These are phyloP conservation scores for Aphanomyces astaci DNA, from an alignment of 352 stramenopile genomes.

Conservation along the genomic window DNA sequence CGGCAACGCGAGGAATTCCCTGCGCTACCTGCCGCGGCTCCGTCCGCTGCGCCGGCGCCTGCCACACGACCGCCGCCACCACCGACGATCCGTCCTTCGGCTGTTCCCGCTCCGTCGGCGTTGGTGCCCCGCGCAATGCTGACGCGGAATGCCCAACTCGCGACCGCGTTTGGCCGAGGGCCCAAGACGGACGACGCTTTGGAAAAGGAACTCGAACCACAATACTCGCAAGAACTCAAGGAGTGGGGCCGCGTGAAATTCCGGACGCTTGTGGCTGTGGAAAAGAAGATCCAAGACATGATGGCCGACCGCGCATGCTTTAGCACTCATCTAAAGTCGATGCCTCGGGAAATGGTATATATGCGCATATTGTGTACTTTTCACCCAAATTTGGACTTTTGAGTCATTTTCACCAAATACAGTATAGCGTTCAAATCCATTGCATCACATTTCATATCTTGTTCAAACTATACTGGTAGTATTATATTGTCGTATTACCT, in stretches of 20 bases:
- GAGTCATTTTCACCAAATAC: no score
- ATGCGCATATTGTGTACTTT: no score
- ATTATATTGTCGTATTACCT: no score
- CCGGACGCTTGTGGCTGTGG: conserved; percentile 59
- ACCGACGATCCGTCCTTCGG: conserved; percentile 23
- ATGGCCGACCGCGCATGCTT: conserved; percentile 57
- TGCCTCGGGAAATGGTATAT: conserved; percentile 50
- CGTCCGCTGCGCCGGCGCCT: conserved; percentile 38
- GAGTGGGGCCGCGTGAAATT: conserved; percentile 66
- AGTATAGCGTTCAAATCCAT: no score
- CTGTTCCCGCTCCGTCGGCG: conserved; percentile 11
- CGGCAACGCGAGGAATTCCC: conserved; percentile 58
- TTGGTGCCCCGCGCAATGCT: conserved; percentile 27
- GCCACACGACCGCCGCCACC: conserved; percentile 31
- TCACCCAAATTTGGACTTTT: no score
- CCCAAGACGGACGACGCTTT: conserved; percentile 41
- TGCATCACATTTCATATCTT: no score
- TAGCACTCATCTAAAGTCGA: conserved; percentile 64
- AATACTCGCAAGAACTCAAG: conserved; percentile 50
- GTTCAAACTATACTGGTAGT: no score
- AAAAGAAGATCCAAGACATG: conserved; percentile 66
- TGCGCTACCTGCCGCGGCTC: conserved; percentile 39
- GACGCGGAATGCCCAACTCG: neutral
- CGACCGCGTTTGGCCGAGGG: conserved; percentile 25
- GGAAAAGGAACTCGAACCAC: conserved; percentile 65